Percentiles rank a stretch among this genome's conserved stretches.
These are phyloP conservation scores for Aethionema arabicum DNA, from an alignment of 345 rosid species.

Conservation along the genomic window DNA sequence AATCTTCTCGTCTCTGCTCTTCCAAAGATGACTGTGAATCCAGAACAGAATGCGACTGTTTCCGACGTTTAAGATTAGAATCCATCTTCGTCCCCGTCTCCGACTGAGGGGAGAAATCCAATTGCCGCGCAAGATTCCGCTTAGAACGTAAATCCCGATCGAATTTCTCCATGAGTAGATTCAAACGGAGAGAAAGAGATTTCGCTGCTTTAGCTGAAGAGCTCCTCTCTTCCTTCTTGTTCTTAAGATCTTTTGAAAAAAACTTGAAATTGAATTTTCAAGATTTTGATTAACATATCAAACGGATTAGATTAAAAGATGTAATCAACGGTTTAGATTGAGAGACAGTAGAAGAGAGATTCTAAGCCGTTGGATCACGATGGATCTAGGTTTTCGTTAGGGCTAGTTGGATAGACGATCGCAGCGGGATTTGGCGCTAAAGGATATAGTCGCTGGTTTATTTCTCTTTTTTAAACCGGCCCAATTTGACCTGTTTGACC, in stretches of 20 bases:
- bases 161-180: constrained; percentile 41
- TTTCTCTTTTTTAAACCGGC: too few species aligned
- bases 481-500: too few species aligned
- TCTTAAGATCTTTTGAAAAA: constrained; percentile 39
- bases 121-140: constrained; percentile 51
- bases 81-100: constrained; percentile 34
- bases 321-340: constrained; percentile 17
- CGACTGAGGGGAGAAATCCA: constrained; percentile 50
- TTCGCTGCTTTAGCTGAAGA: constrained; percentile 8
- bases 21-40: constrained; percentile 17
- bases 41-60: constrained; percentile 26
- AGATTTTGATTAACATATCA: constrained; percentile 20
- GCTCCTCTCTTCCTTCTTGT: constrained; percentile 21
- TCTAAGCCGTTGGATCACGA: constrained; percentile 34
- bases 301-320: constrained; percentile 38
- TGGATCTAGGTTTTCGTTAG: constrained; percentile 16
- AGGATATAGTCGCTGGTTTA: background rate
- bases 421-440: constrained; percentile 57
- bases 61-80: constrained; percentile 26
- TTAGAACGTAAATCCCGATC: constrained; percentile 45
- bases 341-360: background rate
- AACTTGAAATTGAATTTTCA: constrained; percentile 36
- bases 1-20: constrained; percentile 27
- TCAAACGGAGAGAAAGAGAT: constrained; percentile 4
- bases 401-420: constrained; percentile 23